phyloP scores from a whole-genome alignment of 2,329 filamentous ascomycete species.

The Piedraia hortae region DNA sequence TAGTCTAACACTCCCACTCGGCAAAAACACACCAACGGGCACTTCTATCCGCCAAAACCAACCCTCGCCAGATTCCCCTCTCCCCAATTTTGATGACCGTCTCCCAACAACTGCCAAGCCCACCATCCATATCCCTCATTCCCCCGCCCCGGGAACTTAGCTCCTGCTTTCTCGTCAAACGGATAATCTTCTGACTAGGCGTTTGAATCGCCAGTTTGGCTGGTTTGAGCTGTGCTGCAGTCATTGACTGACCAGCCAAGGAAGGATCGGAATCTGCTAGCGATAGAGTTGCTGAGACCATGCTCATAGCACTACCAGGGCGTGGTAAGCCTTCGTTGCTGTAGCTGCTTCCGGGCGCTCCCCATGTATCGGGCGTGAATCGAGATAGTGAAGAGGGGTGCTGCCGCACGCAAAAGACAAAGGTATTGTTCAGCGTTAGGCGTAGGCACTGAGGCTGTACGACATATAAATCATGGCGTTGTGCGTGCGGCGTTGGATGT shows the following conservation, averaged over 20 bases:
- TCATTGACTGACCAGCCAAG: slow-evolving; percentile 25
- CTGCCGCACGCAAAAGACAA: slow-evolving; percentile 86
- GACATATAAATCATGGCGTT: slow-evolving; percentile 87
- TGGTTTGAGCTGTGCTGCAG: slow-evolving; percentile 38
- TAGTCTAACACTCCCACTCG: slow-evolving; percentile 53
- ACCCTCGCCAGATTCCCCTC: slow-evolving; percentile 49
- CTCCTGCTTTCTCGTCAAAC: slow-evolving; percentile 50
- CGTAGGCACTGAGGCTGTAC: slow-evolving; percentile 80
- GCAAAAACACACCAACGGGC: slow-evolving; percentile 82
- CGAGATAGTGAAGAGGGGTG: slow-evolving; percentile 40
- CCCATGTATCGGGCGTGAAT: slow-evolving; percentile 15
- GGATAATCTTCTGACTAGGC: slow-evolving; percentile 77
- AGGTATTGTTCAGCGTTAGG: slow-evolving; percentile 84
- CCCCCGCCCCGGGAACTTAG: slow-evolving; percentile 20
- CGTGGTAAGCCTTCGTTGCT: slow-evolving; percentile 25
- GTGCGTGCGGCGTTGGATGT: slow-evolving; percentile 92
- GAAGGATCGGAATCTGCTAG: slow-evolving; percentile 23
- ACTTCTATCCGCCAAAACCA: slow-evolving; percentile 59
- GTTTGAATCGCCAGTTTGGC: slow-evolving; percentile 90
- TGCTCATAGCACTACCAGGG: slow-evolving; percentile 31
- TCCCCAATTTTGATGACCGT: slow-evolving; percentile 79
- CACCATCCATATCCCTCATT: slow-evolving; percentile 29
- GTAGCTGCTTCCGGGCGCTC: slow-evolving; percentile 8
- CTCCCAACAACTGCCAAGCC: slow-evolving; percentile 57
- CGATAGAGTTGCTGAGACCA: slow-evolving; percentile 26